phyloP scores from a whole-genome alignment of 768 basidiomycete genomes.

The Pulveroboletus sp. region DNA sequence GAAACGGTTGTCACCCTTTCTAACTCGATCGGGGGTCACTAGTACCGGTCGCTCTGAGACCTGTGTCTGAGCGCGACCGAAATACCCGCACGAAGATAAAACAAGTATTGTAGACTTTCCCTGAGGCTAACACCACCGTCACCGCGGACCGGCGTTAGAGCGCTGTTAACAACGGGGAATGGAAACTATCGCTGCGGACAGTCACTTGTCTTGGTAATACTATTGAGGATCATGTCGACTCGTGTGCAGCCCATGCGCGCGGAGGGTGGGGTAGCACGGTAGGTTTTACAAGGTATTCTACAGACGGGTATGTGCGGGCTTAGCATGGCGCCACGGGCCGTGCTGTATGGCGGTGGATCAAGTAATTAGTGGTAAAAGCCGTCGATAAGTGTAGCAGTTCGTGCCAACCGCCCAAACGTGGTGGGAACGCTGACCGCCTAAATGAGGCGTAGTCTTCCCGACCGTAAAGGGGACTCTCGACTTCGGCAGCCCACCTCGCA shows the following conservation, averaged over 20 bases:
- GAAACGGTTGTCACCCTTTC: too few relatives aligned
- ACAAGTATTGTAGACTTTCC: neutral
- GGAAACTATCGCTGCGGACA: neutral
- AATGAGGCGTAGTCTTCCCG: constrained; percentile 20
- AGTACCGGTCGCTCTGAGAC: neutral
- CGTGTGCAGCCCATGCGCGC: too few relatives aligned
- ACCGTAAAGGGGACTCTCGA: constrained; percentile 23
- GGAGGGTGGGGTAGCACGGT: too few relatives aligned
- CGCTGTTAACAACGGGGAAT: constrained; percentile 9
- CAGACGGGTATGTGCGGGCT: too few relatives aligned
- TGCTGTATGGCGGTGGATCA: too few relatives aligned
- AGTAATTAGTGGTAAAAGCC: neutral
- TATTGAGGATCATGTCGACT: neutral
- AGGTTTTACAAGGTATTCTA: too few relatives aligned
- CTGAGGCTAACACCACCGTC: too few relatives aligned
- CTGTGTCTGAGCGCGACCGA: neutral
- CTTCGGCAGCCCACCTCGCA: constrained; percentile 2
- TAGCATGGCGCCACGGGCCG: too few relatives aligned
- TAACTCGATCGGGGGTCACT: neutral
- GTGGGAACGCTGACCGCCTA: constrained; percentile 25
- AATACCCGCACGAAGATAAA: neutral
- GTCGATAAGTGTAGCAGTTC: neutral
- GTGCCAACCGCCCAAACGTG: constrained; percentile 8
- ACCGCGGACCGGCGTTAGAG: constrained; percentile 28
- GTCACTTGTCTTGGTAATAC: neutral